Base-by-base conservation (phyloP, 805 yeast species). In the Teunomyces aglyptinius region DNA sequence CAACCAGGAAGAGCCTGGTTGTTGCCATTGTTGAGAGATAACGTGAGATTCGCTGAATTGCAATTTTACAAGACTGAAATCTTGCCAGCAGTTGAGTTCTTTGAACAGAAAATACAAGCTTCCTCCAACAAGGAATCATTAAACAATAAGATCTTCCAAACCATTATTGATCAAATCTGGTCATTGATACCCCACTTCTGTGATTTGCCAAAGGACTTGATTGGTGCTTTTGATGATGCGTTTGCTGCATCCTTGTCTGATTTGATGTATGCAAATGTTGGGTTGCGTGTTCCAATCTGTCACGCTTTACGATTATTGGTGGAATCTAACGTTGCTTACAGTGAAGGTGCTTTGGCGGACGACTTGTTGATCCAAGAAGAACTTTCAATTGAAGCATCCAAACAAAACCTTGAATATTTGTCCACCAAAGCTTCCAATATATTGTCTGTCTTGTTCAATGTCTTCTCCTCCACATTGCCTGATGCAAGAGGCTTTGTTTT, bases 1-100 rank as follows among this genome's bases (percentile, higher is more conserved):
- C 74, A 76, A 36, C 77, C 83, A n/a, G 97, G 97, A 39, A 81
- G 98, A 62, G 97, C 97, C 39, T 94, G 98, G 97, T 61, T 94
- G 56, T 76, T 94, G 53, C 99, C 99, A 8, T 63, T 94, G 28
- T 76, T 94, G 50, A 85, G 97, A 69, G 97, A 91, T 58, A 83
- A 88, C 58, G 86, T 89, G 22, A 78, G 83, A 56, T 78, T 81
- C 57, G 85, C 97, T 1, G 75, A 77, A 40, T 71, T 94, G 46
- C 70, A 77, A 0, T 88, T 75, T 60, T 94, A 81, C 66, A 75
- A 78, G 48, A 65, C 67, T 18, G 73, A 82, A 32, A 77, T 94
- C 44, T 64, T 86, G 12, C 98, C 98, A 22, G 64, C 84, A 33
- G 76, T 76, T 41, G 73, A 73, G 33, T 68, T 75, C 47, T 86